Conservation (phyloP, 192 early-diverging fungal species). For the Rhizoclosmatium sp. region DNA sequence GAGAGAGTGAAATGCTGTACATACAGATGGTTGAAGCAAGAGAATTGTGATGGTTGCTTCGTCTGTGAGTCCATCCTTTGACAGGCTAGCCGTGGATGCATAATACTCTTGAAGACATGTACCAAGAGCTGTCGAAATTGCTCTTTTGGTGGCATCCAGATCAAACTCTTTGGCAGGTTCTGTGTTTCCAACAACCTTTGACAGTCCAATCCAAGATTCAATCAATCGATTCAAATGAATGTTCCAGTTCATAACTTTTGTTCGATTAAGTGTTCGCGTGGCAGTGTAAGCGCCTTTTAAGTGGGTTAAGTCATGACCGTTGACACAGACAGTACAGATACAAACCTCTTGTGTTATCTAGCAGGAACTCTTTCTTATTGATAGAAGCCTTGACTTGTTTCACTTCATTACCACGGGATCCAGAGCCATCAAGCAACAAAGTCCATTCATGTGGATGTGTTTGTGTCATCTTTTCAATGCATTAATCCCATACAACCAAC, state of each 20-base stretch:
- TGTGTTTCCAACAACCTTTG: slow-evolving; percentile 7
- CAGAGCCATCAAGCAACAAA: too few species aligned
- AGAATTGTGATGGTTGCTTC: slow-evolving; percentile 49
- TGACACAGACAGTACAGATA: background rate
- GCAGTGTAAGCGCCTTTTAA: slow-evolving; percentile 68
- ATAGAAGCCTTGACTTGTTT: background rate
- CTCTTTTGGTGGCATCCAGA: slow-evolving; percentile 19
- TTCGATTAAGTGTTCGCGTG: slow-evolving; percentile 62
- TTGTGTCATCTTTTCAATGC: background rate
- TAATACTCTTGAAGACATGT: slow-evolving; percentile 32
- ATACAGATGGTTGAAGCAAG: background rate
- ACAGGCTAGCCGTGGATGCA: slow-evolving; percentile 42
- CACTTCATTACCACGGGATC: too few species aligned
- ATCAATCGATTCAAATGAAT: slow-evolving; percentile 59
- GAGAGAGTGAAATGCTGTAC: background rate
- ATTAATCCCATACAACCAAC: background rate
- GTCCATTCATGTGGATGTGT: background rate
- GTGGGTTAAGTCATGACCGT: background rate
- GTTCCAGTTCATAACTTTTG: slow-evolving; percentile 62
- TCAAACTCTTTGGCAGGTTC: slow-evolving; percentile 26
- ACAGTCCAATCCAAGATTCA: slow-evolving; percentile 52
- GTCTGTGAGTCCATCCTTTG: slow-evolving; percentile 51
- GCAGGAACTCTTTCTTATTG: background rate
- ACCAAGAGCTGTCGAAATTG: slow-evolving; percentile 43
- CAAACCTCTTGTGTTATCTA: background rate